phyloP scores from a whole-genome alignment of 2,329 filamentous ascomycete species.

The Fusarium continuum region DNA sequence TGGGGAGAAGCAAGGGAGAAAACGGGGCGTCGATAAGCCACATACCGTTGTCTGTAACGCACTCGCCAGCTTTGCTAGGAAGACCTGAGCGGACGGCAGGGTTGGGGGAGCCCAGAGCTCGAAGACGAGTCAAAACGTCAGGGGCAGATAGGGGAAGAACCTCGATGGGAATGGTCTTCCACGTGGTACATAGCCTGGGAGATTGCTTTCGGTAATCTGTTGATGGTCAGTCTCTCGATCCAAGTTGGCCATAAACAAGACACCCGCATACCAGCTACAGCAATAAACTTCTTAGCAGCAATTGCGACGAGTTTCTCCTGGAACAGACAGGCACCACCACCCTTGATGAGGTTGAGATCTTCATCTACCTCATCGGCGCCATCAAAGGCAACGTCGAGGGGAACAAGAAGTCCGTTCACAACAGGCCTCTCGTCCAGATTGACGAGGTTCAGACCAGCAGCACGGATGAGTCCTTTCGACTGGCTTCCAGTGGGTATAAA shows the following conservation, averaged over 20 bases:
- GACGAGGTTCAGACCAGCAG: constrained; percentile 78
- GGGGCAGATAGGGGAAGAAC: constrained; percentile 86
- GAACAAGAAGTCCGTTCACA: constrained; percentile 51
- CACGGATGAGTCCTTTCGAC: constrained; percentile 84
- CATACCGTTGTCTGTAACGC: constrained; percentile 67
- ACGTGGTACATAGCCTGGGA: constrained; percentile 74
- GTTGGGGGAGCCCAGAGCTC: constrained; percentile 74
- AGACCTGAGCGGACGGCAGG: constrained; percentile 78
- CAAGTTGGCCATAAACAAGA: not conserved
- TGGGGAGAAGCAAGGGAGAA: constrained; percentile 71
- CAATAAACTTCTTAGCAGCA: constrained; percentile 84
- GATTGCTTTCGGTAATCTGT: constrained; percentile 91
- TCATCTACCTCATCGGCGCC: constrained; percentile 97
- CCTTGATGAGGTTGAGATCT: constrained; percentile 96
- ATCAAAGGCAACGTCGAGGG: constrained; percentile 91
- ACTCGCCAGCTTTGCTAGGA: constrained; percentile 81
- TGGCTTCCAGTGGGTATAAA: constrained; percentile 95
- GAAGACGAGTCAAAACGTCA: constrained; percentile 77
- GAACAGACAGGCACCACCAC: constrained; percentile 95
- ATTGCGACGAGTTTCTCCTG: constrained; percentile 97
- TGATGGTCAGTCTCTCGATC: constrained; percentile 5
- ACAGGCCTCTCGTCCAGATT: constrained; percentile 78
- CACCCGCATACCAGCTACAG: constrained; percentile 73
- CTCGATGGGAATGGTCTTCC: constrained; percentile 92
- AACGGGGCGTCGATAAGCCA: constrained; percentile 96